These are phyloP conservation scores for Cordyceps militaris DNA, from an alignment of 2,329 filamentous ascomycete genomes.

Conservation along the genomic window DNA sequence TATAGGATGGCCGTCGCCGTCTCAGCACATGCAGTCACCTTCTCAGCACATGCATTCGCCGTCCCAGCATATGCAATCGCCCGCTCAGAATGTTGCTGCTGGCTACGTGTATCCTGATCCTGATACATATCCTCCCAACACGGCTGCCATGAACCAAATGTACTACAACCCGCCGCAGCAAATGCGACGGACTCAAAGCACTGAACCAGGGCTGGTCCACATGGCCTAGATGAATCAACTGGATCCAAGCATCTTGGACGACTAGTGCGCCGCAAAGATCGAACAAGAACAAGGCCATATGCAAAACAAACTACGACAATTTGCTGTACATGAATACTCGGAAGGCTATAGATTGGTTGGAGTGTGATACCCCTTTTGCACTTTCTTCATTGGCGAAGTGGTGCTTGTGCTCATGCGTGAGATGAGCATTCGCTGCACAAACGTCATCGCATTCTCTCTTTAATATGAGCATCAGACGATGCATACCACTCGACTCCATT, in stretches of 20 bases:
- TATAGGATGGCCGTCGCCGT: constrained; percentile 72
- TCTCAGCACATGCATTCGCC: constrained; percentile 55
- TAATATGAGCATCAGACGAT: background rate
- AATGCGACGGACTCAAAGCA: constrained; percentile 67
- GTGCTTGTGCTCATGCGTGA: background rate
- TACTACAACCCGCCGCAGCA: constrained; percentile 62
- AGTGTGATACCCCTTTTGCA: constrained; percentile 12
- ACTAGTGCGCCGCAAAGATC: background rate
- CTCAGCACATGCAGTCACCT: constrained; percentile 58
- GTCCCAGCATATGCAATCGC: constrained; percentile 39
- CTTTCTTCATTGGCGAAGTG: background rate
- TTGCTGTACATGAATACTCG: constrained; percentile 7
- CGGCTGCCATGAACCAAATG: constrained; percentile 54
- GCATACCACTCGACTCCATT: background rate
- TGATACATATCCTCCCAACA: constrained; percentile 59
- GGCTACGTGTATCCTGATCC: constrained; percentile 78
- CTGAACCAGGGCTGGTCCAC: constrained; percentile 51
- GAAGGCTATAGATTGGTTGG: constrained; percentile 11
- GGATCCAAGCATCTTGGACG: constrained; percentile 3
- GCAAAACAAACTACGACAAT: background rate
- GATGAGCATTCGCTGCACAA: background rate
- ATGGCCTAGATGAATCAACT: constrained; percentile 29
- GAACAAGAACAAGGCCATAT: background rate
- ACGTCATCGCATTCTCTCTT: background rate
- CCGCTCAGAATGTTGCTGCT: constrained; percentile 46